Evolutionary conservation across 2,329 filamentous ascomycete species (phyloP).

Genomic region (Exophiala aquamarina): DNA sequence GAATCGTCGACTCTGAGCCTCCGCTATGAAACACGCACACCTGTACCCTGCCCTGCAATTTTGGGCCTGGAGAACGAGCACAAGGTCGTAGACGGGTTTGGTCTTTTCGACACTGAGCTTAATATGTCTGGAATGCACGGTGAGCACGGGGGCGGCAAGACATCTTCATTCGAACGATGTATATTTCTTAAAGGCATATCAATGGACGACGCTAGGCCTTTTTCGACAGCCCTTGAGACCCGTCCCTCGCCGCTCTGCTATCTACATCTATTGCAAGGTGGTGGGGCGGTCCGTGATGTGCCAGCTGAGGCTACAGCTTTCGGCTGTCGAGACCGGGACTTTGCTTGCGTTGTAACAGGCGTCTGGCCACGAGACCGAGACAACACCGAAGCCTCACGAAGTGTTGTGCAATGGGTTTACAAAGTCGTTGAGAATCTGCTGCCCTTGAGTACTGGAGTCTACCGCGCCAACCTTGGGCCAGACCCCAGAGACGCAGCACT

Average conservation of each 20-base stretch:
- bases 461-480: slow-evolving; percentile 63
- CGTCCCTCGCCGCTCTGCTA: slow-evolving; percentile 59
- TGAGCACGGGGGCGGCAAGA: slow-evolving; percentile 59
- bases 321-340: slow-evolving; percentile 64
- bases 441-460: slow-evolving; percentile 53
- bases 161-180: slow-evolving; percentile 65
- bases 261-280: slow-evolving; percentile 63
- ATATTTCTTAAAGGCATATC: slow-evolving; percentile 57
- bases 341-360: slow-evolving; percentile 63
- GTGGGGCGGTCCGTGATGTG: slow-evolving; percentile 51
- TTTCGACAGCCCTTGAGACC: slow-evolving; percentile 48
- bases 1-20: slow-evolving; percentile 33
- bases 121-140: slow-evolving; percentile 62
- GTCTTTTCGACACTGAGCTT: slow-evolving; percentile 60
- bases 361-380: slow-evolving; percentile 60
- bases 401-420: slow-evolving; percentile 58
- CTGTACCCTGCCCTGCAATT: slow-evolving; percentile 21
- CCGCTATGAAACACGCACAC: slow-evolving; percentile 13
- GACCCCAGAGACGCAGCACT: slow-evolving; percentile 58
- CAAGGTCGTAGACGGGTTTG: slow-evolving; percentile 48
- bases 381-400: slow-evolving; percentile 40
- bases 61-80: slow-evolving; percentile 36
- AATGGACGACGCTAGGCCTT: slow-evolving; percentile 33
- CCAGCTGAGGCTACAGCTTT: slow-evolving; percentile 54
- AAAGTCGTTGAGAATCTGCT: slow-evolving; percentile 48